Percentiles rank a stretch among this genome's conserved stretches.
Conservation (phyloP, 2,329 filamentous ascomycete genomes). For the Lachnellula hyalina region DNA sequence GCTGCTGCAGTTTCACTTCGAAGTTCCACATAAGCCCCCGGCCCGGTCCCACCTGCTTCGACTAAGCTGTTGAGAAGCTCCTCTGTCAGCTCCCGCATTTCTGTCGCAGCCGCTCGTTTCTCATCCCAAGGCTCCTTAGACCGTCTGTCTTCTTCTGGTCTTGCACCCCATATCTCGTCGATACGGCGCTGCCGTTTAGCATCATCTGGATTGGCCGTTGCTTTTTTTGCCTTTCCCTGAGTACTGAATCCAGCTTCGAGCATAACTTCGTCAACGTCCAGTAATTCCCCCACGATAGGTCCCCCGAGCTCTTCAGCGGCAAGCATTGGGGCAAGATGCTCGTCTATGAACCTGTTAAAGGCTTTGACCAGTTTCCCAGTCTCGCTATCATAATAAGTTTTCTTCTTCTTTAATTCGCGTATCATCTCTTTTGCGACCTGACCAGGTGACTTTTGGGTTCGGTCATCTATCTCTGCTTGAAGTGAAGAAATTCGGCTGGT, state of each 20-base stretch:
- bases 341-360: constrained; percentile 66
- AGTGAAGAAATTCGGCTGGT: constrained; percentile 55
- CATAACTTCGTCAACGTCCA: constrained; percentile 58
- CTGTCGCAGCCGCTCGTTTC: constrained; percentile 42
- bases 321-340: constrained; percentile 66
- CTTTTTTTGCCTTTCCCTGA: constrained; percentile 51
- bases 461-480: constrained; percentile 49
- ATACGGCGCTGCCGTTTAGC: constrained; percentile 55
- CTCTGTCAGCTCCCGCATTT: constrained; percentile 57
- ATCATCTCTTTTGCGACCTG: constrained; percentile 60
- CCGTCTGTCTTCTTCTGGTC: constrained; percentile 34
- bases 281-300: constrained; percentile 70
- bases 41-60: constrained; percentile 48
- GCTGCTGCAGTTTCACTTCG: constrained; percentile 56
- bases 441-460: constrained; percentile 52
- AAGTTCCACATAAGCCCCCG: constrained; percentile 54
- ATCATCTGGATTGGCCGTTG: constrained; percentile 37
- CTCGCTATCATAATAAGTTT: constrained; percentile 54
- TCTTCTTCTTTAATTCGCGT: constrained; percentile 54
- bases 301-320: constrained; percentile 80
- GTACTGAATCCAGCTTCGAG: constrained; percentile 55
- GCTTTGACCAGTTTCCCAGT: constrained; percentile 56
- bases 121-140: constrained; percentile 35
- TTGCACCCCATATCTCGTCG: constrained; percentile 54
- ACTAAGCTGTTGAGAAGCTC: constrained; percentile 54